phyloP scores from a whole-genome alignment of 805 yeast genomes.

The Suhomyces canberraensis region DNA sequence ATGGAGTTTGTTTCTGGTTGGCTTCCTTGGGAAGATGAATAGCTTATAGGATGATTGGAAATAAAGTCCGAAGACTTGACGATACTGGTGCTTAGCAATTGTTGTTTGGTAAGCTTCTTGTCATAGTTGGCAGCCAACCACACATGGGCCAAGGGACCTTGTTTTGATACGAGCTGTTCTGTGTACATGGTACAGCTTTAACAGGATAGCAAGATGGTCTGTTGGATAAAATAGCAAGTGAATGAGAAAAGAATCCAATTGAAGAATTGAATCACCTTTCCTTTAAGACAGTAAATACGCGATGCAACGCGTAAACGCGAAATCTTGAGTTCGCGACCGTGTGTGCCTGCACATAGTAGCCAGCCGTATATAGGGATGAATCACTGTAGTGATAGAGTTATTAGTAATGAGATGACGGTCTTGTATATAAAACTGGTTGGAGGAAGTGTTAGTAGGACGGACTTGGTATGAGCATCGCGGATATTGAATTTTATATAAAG shows the following conservation, averaged over 20 bases:
- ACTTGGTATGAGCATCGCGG: no score
- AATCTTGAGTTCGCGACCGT: not conserved
- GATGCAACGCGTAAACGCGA: constrained; percentile 1
- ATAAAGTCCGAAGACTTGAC: constrained; percentile 43
- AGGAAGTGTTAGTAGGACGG: no score
- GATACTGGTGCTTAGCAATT: constrained; percentile 69
- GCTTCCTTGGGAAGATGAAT: constrained; percentile 13
- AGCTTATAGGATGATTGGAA: constrained; percentile 61
- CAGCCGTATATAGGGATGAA: no score
- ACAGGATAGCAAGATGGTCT: not conserved
- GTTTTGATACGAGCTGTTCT: constrained; percentile 44
- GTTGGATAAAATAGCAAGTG: not conserved
- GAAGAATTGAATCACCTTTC: no score
- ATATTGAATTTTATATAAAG: no score
- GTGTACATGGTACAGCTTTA: constrained; percentile 3
- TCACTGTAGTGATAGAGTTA: no score
- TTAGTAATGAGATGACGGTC: no score
- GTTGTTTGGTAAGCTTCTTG: constrained; percentile 67
- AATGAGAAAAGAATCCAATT: no score
- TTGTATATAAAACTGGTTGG: no score
- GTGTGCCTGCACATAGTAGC: no score
- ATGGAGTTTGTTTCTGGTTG: constrained; percentile 42
- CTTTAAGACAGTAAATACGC: no score
- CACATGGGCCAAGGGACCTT: constrained; percentile 84
- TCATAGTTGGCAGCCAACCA: constrained; percentile 94